phyloP scores from a whole-genome alignment of 768 basidiomycete species.

The Imleria badia region DNA sequence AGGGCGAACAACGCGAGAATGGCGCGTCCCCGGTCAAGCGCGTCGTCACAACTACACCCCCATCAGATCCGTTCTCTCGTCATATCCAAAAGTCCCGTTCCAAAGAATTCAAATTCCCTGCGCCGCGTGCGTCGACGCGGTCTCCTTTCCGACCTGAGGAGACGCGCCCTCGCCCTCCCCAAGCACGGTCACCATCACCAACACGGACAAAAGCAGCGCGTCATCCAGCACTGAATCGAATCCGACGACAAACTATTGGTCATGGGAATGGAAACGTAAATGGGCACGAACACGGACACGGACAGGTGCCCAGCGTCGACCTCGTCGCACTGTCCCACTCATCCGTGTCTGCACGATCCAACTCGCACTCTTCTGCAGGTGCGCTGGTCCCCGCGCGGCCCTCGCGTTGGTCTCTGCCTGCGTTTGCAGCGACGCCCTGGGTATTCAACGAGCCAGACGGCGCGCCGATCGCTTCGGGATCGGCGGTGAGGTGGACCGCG shows the following conservation, averaged over 20 bases:
- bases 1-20: background rate
- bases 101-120: conserved; percentile 12
- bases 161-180: background rate
- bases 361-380: conserved; percentile 7
- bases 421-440: background rate
- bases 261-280: background rate
- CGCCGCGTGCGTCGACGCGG: conserved; percentile 16
- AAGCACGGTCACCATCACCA: background rate
- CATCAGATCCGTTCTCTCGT: background rate
- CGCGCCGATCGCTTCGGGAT: background rate
- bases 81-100: background rate
- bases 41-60: background rate
- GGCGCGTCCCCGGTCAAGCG: conserved; percentile 4
- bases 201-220: conserved; percentile 1
- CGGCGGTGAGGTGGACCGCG: background rate
- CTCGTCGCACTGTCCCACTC: conserved; percentile 17
- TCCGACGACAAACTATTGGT: conserved; percentile 18
- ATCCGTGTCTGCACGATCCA: conserved; percentile 11
- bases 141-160: conserved; percentile 20
- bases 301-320: conserved; percentile 23
- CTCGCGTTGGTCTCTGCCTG: conserved; percentile 23
- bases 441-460: background rate
- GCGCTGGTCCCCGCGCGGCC: background rate
- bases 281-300: background rate
- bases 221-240: conserved; percentile 10